Base-by-base conservation (phyloP, 2,329 filamentous ascomycete species). In the Sarocladium kiliense region DNA sequence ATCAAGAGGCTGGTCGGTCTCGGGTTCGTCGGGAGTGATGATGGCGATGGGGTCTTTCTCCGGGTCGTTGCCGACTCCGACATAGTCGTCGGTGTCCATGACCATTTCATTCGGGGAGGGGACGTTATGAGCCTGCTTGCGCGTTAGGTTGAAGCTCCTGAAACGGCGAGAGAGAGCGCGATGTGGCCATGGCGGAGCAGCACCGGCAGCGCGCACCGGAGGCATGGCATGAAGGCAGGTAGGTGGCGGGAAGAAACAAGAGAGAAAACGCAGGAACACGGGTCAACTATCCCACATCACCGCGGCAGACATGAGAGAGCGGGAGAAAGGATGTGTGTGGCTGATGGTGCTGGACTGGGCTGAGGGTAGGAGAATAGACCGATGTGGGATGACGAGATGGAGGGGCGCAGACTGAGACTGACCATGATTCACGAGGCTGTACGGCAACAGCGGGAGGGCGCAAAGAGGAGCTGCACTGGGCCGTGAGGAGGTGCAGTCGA, bases 61-160 rank as follows among this genome's bases (percentile, higher is more conserved):
- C 57, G 70, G 66, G 55, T 74, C 71, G 63, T 75, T 72, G 58
- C 74, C 68, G 61, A 74, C 73, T 64, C 78, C 74, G 62, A 80
- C 74, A 55, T 80, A 80, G 62, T 82, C 79, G 64, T 77, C 77
- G 26, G 76, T 73, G 62, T 82, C 79, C 62, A 82, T 69, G 65
- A 79, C 70, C 78, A 81, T 80, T 63, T 80, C 77, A 67, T 77
- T 81, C 14, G 78, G 79, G 53, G 79, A 81, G 59, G 78, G 75
- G 54, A 79, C 72, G 65, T 78, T 77, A 70, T 78, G 78, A 64
- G 74, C 77, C 76, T 81, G 67, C 10, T 57, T 58, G 49, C 42
- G 50, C 54, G 53, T 34, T 44, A 51, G 42, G 37, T 53, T 53
- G 65, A 71, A 58, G 71, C 68, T 59, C 57, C 42, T 58, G 39